phyloP scores from a whole-genome alignment of 2,329 filamentous ascomycete species.

The Cryphonectria radicalis region DNA sequence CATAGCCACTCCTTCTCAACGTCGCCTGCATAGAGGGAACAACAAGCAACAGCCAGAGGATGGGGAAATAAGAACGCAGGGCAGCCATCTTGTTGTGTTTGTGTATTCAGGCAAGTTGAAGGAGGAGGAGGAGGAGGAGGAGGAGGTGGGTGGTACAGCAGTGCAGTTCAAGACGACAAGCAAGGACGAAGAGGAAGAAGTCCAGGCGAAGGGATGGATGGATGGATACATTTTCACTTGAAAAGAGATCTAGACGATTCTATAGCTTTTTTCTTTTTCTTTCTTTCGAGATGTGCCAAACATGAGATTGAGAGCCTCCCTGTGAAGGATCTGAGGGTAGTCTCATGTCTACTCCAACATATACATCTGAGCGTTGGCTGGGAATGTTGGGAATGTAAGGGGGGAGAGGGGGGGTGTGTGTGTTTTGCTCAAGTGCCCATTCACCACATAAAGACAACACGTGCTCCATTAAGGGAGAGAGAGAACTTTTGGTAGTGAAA shows the following conservation, averaged over 20 bases:
- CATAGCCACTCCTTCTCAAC: not conserved
- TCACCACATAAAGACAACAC: not conserved
- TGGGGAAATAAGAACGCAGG: not conserved
- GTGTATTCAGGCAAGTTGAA: not conserved
- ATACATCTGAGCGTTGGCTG: not conserved
- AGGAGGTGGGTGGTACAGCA: not conserved
- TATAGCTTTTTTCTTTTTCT: not conserved
- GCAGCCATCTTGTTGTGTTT: not conserved
- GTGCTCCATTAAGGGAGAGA: not conserved
- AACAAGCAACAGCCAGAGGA: not conserved
- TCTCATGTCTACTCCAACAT: not conserved
- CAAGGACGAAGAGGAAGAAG: not conserved
- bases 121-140: not conserved
- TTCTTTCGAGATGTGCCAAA: too few species aligned
- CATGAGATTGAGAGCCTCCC: not conserved
- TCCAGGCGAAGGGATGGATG: not conserved
- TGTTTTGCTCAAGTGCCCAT: too few species aligned
- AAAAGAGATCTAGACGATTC: not conserved
- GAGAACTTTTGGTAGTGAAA: too few species aligned
- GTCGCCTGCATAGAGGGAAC: not conserved
- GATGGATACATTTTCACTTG: not conserved
- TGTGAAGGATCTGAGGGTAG: not conserved
- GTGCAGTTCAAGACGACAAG: not conserved
- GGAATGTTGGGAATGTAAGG: not conserved
- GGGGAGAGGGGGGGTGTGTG: too few species aligned